A percentile compares a stretch with the other conserved stretches of the same genome.
Evolutionary conservation across 139 green algal species (phyloP).

Genomic region (Coccomyxa sp.): DNA sequence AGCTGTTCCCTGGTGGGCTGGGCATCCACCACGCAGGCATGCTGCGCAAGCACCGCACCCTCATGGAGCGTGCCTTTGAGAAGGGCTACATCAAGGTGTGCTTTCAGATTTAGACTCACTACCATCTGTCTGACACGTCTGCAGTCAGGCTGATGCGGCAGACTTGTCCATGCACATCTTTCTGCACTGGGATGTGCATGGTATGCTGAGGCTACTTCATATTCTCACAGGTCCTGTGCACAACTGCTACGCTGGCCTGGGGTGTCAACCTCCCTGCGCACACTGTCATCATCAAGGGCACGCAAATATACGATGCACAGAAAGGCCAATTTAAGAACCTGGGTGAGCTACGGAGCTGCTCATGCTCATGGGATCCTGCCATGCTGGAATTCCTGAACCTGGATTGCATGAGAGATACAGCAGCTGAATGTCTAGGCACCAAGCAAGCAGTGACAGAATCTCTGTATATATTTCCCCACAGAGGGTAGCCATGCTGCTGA

Average conservation of each 20-base stretch:
- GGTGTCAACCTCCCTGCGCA: conserved; percentile 97
- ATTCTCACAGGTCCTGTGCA: conserved; percentile 80
- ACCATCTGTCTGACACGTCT: neutral
- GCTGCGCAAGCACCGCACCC: conserved; percentile 86
- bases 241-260: conserved; percentile 97
- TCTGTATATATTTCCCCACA: neutral
- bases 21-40: conserved; percentile 98
- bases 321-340: conserved; percentile 91
- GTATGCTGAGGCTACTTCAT: neutral
- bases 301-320: conserved; percentile 95
- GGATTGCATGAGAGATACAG: too few species aligned
- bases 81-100: conserved; percentile 77
- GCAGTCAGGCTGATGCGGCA: too few species aligned
- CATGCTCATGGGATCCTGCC: too few species aligned
- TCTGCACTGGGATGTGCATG: neutral
- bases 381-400: too few species aligned
- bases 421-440: too few species aligned
- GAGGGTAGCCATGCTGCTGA: too few species aligned
- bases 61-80: conserved; percentile 89
- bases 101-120: neutral
- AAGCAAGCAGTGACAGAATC: too few species aligned
- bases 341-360: too few species aligned
- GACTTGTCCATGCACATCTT: neutral
- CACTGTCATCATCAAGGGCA: conserved; percentile 98
- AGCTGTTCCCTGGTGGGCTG: conserved; percentile 63